Percentiles rank a stretch among this genome's conserved stretches.
Evolutionary conservation across 805 yeast species (phyloP).

Genomic region (Myxozyma lipomycoides): DNA sequence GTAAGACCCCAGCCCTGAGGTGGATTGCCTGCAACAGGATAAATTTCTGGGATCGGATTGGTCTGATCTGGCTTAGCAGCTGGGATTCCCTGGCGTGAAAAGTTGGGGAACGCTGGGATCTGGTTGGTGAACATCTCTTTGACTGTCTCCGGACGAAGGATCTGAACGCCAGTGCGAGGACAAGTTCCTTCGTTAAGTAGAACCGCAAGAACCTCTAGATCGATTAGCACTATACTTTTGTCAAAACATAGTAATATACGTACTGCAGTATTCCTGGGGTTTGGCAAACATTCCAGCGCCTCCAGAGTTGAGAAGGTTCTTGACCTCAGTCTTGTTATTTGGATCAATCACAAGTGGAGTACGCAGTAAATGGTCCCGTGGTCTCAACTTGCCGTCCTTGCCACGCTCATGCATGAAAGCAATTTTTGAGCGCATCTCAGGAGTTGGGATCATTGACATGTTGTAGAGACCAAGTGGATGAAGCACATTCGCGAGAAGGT

Average conservation of each 20-base stretch:
- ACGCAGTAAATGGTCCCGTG: constrained; percentile 4
- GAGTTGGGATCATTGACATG: constrained; percentile 32
- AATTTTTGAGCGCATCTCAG: constrained; percentile 26
- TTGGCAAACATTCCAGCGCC: constrained; percentile 46
- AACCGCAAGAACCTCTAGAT: constrained; percentile 37
- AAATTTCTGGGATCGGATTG: constrained; percentile 8
- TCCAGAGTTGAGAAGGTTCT: constrained; percentile 39
- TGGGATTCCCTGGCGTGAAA: constrained; percentile 6
- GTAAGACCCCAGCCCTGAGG: constrained; percentile 38
- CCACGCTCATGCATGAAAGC: constrained; percentile 32
- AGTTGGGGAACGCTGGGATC: constrained; percentile 9
- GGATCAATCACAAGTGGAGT: constrained; percentile 8
- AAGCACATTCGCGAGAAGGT: constrained; percentile 34
- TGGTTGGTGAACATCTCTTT: constrained; percentile 5
- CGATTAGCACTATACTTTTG: neutral
- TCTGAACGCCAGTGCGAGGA: constrained; percentile 36
- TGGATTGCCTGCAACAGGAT: constrained; percentile 27
- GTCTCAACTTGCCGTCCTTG: constrained; percentile 23
- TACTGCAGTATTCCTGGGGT: constrained; percentile 41
- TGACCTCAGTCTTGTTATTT: constrained; percentile 17
- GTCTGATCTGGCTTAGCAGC: constrained; percentile 21
- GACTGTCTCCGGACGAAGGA: constrained; percentile 31
- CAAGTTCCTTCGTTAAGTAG: constrained; percentile 45
- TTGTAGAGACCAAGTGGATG: constrained; percentile 32
- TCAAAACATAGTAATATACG: neutral